Percentiles rank a stretch among this genome's conserved stretches.
These are phyloP conservation scores for Phaseolus lunatus DNA, from an alignment of 306 rosid genomes.

Conservation along the genomic window DNA sequence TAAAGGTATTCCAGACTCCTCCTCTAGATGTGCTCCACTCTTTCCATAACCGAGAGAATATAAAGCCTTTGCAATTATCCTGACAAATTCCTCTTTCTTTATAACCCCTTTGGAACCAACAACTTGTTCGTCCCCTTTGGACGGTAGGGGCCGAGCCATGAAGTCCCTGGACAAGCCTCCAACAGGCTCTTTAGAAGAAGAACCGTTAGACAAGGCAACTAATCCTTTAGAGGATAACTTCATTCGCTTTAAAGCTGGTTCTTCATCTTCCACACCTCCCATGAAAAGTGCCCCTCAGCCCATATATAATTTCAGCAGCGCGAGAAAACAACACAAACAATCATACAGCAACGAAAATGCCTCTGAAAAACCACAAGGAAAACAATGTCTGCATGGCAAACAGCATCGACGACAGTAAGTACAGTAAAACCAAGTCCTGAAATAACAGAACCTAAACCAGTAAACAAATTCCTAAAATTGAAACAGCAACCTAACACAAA, in stretches of 20 bases:
- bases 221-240: slow-evolving; percentile 70
- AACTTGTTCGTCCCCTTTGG: slow-evolving; percentile 84
- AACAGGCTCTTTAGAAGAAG: slow-evolving; percentile 63
- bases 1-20: slow-evolving; percentile 91
- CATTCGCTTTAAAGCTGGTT: slow-evolving; percentile 96
- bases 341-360: slow-evolving; percentile 43
- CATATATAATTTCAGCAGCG: slow-evolving; percentile 67
- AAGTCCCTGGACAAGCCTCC: slow-evolving; percentile 75
- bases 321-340: slow-evolving; percentile 43
- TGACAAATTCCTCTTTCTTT: slow-evolving; percentile 87
- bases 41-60: slow-evolving; percentile 90
- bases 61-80: slow-evolving; percentile 89
- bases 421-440: slow-evolving; percentile 7
- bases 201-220: slow-evolving; percentile 86
- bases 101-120: slow-evolving; percentile 92
- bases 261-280: slow-evolving; percentile 99
- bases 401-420: slow-evolving; percentile 10
- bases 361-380: slow-evolving; percentile 44
- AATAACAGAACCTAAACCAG: slow-evolving; percentile 12
- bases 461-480: not conserved
- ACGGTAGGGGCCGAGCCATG: slow-evolving; percentile 94
- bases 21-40: slow-evolving; percentile 87
- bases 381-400: slow-evolving; percentile 55
- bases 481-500: not conserved
- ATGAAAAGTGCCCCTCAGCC: slow-evolving; percentile 99